Base-by-base conservation (phyloP, 1,284 basidiomycete genomes). In the Heterobasidion occidentale region DNA sequence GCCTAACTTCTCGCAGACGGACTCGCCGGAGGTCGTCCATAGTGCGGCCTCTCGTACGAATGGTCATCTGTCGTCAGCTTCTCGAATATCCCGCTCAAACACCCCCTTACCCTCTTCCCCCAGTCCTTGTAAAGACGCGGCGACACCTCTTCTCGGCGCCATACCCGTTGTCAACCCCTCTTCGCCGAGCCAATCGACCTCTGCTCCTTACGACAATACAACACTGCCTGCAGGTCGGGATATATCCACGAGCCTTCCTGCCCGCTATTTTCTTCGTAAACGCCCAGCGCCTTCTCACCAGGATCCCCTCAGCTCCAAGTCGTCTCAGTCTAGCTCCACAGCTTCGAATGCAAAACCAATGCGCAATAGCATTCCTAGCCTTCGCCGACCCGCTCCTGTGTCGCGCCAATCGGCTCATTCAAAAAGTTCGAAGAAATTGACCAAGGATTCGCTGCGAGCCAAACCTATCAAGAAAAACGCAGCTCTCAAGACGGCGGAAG, bases 201-300 rank as follows among this genome's bases (percentile, higher is more conserved):
- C 49, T 12, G 33, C 27, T n/a, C 34, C 27, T 20, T 17, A 45
- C 11, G 12, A 19, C 33, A 8, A 42, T 19, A 14, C 38, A 3
- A 35, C 55, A 46, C 9, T 35, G 12, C 35, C 50, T 9, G 15
- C 11, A 9, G 15, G 9, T n/a, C 17, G 14, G 27, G 9, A 49
- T 8, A 51, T 55, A 27, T 44, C 17, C 44, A 17, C 42, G 14
- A 54, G 33, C 15, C n/a, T 35, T 8, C 47, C 54, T 9, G 53
- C 56, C 9, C 60, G 60, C 33, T 61, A 61, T 46, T 61, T 61
- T 36, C 59, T 61, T 35, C 59, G 59, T n/a, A 61, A 50, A 15
- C 60, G 56, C 15, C 27, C 55, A 3, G 48, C 36, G 17, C 47
- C 60, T 19, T 46, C 49, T 9, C 15, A 15, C 15, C 48, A 15